These are phyloP conservation scores for Chlorokybus atmophyticus DNA, from an alignment of 139 green algal species.

Conservation along the genomic window DNA sequence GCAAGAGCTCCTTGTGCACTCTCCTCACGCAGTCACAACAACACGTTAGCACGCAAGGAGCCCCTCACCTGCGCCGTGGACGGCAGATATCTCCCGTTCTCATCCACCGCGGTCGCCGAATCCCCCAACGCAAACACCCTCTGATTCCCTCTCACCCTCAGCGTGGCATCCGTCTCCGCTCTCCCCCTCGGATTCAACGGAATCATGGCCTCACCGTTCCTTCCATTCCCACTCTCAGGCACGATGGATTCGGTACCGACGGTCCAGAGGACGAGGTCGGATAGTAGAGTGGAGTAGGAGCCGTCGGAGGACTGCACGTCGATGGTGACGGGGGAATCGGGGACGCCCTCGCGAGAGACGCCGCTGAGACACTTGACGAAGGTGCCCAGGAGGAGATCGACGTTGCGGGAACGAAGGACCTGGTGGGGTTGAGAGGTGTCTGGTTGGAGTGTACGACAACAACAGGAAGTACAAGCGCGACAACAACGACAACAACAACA, in stretches of 20 bases:
- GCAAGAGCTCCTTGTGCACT: too few relatives aligned
- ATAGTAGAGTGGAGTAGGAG: not conserved
- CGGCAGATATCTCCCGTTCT: too few relatives aligned
- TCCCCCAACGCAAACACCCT: conserved; percentile 89
- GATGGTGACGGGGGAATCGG: not conserved
- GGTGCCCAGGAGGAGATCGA: not conserved
- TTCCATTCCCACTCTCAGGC: not conserved
- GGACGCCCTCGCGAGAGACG: not conserved
- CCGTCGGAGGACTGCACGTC: not conserved
- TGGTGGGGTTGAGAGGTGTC: not conserved
- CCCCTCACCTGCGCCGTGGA: conserved; percentile 1
- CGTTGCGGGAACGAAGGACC: not conserved
- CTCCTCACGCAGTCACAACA: too few relatives aligned
- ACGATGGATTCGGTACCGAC: conserved; percentile 18
- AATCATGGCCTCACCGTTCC: conserved; percentile 20
- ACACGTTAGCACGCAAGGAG: too few relatives aligned
- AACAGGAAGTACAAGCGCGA: not conserved
- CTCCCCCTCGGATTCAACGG: conserved; percentile 40
- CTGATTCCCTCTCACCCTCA: conserved; percentile 49
- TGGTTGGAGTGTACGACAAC: not conserved
- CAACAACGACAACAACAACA: not conserved
- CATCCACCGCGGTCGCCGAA: conserved; percentile 27
- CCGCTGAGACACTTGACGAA: not conserved
- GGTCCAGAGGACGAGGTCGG: conserved; percentile 15
- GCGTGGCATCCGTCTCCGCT: conserved; percentile 58